Conservation (phyloP, 495 filamentous ascomycete species). For the Aspergillus incahuasiensis region DNA sequence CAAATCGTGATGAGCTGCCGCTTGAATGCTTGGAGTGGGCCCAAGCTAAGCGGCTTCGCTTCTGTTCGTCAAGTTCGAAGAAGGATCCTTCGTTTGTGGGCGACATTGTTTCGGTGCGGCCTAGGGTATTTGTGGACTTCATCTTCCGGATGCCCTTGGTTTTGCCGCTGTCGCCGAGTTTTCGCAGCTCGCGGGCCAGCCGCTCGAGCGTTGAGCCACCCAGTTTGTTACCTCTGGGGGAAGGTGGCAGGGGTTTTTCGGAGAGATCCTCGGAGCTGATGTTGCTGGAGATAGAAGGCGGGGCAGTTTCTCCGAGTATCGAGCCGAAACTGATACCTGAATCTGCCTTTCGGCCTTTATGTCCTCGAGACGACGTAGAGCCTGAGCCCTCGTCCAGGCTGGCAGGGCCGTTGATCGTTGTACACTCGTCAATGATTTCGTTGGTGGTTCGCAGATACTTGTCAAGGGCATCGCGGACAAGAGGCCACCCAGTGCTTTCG, state of each 20-base stretch:
- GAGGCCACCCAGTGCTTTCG: constrained; percentile 54
- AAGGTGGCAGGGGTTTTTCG: constrained; percentile 48
- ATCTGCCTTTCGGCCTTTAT: constrained; percentile 54
- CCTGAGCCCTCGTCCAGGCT: constrained; percentile 35
- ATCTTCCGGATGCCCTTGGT: constrained; percentile 43
- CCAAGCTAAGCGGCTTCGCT: constrained; percentile 44
- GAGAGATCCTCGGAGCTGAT: constrained; percentile 23
- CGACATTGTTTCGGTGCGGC: constrained; percentile 24
- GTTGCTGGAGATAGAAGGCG: constrained; percentile 30
- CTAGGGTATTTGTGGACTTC: constrained; percentile 42
- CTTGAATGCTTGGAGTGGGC: constrained; percentile 29
- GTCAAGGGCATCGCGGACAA: constrained; percentile 50
- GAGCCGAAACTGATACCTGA: constrained; percentile 60
- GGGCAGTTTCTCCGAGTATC: constrained; percentile 21
- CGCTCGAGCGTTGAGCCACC: constrained; percentile 53
- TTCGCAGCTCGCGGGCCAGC: constrained; percentile 54
- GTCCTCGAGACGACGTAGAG: constrained; percentile 23
- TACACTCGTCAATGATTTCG: constrained; percentile 58
- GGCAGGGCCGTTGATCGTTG: constrained; percentile 43
- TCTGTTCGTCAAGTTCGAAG: constrained; percentile 48
- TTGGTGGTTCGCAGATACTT: constrained; percentile 58
- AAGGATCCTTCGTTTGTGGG: constrained; percentile 25
- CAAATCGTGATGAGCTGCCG: constrained; percentile 16
- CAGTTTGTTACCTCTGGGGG: constrained; percentile 28
- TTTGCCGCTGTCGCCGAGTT: constrained; percentile 33